Conservation (phyloP, 1,284 basidiomycete species). For the Wallemia ichthyophaga region DNA sequence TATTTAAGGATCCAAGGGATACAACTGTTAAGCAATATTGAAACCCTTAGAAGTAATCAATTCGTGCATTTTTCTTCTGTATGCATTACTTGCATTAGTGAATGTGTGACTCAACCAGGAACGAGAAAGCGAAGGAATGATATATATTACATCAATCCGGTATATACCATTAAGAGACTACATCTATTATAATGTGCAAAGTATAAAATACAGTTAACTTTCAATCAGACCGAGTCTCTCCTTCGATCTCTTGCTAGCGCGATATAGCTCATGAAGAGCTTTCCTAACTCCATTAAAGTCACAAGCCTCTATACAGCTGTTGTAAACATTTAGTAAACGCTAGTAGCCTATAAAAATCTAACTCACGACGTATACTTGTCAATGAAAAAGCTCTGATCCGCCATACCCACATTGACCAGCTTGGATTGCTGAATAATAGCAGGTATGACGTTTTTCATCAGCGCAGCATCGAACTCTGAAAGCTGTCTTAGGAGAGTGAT, state of each 20-base stretch:
- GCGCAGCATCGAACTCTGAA: conserved; percentile 31
- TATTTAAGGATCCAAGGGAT: too few relatives aligned
- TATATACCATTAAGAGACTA: too few relatives aligned
- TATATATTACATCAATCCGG: too few relatives aligned
- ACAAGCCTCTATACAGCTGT: background rate
- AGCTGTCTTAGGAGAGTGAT: conserved; percentile 47
- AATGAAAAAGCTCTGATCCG: conserved; percentile 45
- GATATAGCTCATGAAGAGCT: background rate
- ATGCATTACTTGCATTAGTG: too few relatives aligned
- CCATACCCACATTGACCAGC: conserved; percentile 26
- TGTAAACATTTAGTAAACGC: background rate
- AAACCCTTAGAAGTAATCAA: too few relatives aligned
- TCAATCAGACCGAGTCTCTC: background rate
- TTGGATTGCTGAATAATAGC: conserved; percentile 40
- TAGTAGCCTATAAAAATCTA: too few relatives aligned
- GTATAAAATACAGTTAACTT: background rate
- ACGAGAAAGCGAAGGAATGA: too few relatives aligned
- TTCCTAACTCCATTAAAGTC: background rate
- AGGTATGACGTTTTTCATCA: conserved; percentile 41
- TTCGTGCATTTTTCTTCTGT: too few relatives aligned
- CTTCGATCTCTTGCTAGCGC: background rate
- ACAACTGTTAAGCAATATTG: too few relatives aligned
- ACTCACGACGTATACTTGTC: conserved; percentile 38
- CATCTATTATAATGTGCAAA: too few relatives aligned
- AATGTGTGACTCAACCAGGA: too few relatives aligned